phyloP scores from a whole-genome alignment of 2,329 filamentous ascomycete species.

The Botrytis cinerea region DNA sequence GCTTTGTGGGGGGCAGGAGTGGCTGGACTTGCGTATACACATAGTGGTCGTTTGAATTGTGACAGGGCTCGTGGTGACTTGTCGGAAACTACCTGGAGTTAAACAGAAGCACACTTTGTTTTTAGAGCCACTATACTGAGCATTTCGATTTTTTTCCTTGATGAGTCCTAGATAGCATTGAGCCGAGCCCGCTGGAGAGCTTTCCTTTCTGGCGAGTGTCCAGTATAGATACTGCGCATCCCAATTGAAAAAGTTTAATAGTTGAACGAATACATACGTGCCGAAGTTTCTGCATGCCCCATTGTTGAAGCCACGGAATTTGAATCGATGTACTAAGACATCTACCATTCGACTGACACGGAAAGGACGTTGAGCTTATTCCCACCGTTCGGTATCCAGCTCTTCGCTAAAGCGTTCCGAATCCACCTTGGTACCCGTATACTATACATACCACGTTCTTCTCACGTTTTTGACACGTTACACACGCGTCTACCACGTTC shows the following conservation, averaged over 20 bases:
- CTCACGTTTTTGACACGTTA: not conserved
- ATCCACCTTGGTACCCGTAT: not conserved
- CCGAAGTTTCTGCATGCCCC: not conserved
- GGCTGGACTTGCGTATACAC: slow-evolving; percentile 10
- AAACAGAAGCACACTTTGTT: not conserved
- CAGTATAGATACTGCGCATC: not conserved
- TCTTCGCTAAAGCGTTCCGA: not conserved
- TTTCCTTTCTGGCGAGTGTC: not conserved
- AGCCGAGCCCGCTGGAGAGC: rapidly evolving
- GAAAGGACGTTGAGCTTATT: too few species aligned
- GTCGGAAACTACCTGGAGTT: slow-evolving; percentile 13
- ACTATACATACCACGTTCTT: not conserved
- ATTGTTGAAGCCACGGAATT: too few species aligned
- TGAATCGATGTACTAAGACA: too few species aligned
- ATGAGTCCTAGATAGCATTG: not conserved
- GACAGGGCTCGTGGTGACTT: slow-evolving; percentile 14
- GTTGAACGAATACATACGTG: not conserved
- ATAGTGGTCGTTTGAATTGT: slow-evolving; percentile 6
- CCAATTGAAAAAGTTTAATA: not conserved
- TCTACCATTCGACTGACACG: too few species aligned
- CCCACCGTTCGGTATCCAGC: not conserved
- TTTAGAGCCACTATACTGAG: not conserved
- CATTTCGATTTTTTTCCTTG: not conserved
- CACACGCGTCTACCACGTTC: not conserved
- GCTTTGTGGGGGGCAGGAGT: slow-evolving; percentile 9